phyloP scores from a whole-genome alignment of 1,284 basidiomycete species.

The Puccinia horiana region DNA sequence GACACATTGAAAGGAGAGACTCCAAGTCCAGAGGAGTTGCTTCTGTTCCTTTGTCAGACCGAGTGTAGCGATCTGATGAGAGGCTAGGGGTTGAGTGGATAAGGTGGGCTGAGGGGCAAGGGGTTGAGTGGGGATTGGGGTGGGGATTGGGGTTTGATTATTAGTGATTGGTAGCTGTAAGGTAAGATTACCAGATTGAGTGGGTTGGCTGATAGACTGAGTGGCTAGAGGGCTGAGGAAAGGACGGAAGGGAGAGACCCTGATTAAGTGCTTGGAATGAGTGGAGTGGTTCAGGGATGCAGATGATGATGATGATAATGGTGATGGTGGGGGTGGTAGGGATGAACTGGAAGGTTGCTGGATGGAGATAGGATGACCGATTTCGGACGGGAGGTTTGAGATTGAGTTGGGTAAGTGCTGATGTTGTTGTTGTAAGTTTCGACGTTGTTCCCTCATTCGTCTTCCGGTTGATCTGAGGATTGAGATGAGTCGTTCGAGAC shows the following conservation, averaged over 20 bases:
- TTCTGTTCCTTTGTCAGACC: conserved; percentile 51
- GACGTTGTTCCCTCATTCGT: conserved; percentile 51
- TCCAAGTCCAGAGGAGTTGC: conserved; percentile 64
- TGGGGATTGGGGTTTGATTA: conserved; percentile 21
- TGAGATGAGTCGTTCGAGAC: conserved; percentile 88
- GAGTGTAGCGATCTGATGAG: conserved; percentile 67
- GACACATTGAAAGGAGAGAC: conserved; percentile 91
- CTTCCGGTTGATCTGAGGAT: conserved; percentile 62
- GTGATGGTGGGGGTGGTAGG: not conserved
- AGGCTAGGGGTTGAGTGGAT: conserved; percentile 61
- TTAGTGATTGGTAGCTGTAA: conserved; percentile 2
- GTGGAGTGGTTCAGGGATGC: not conserved
- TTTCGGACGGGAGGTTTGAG: not conserved
- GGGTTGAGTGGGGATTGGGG: conserved; percentile 72
- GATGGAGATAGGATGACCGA: not conserved
- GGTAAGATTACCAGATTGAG: not conserved
- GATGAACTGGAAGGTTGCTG: not conserved
- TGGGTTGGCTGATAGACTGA: not conserved
- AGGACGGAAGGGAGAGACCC: conserved; percentile 3
- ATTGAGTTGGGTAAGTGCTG: not conserved
- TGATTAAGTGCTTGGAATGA: not conserved
- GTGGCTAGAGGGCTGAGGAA: not conserved
- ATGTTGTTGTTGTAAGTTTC: not conserved
- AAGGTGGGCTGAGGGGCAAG: conserved; percentile 57
- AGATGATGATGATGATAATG: not conserved